phyloP scores from a whole-genome alignment of 257 asterid species.

The Prunella vulgaris region DNA sequence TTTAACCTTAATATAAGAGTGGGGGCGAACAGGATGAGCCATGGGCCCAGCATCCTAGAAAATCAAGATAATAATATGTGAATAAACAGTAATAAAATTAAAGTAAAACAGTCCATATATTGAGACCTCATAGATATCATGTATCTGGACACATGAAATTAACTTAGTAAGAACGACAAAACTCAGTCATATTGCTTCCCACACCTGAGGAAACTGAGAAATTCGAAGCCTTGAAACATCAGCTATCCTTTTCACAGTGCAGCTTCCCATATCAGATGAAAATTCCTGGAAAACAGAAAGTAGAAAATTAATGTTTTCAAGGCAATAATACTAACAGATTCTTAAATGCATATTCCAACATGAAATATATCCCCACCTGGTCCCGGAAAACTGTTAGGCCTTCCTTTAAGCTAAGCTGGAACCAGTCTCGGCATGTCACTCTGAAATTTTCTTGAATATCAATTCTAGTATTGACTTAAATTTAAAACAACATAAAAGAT shows the following conservation, averaged over 20 bases:
- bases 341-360: not conserved
- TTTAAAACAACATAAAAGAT: not conserved
- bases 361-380: slow-evolving; percentile 50
- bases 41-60: slow-evolving; percentile 85
- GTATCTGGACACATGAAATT: not conserved
- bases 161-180: not conserved
- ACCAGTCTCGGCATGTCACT: slow-evolving; percentile 99
- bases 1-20: slow-evolving; percentile 67
- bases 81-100: not conserved
- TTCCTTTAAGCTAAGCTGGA: slow-evolving; percentile 98
- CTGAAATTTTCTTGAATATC: slow-evolving; percentile 41
- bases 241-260: slow-evolving; percentile 71
- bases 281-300: slow-evolving; percentile 48
- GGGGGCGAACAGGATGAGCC: slow-evolving; percentile 94
- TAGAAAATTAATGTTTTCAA: not conserved
- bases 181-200: not conserved
- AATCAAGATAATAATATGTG: slow-evolving; percentile 12
- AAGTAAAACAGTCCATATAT: not conserved
- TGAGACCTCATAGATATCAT: not conserved
- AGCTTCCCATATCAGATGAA: slow-evolving; percentile 87
- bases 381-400: slow-evolving; percentile 98
- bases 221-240: slow-evolving; percentile 70
- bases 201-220: slow-evolving; percentile 79
- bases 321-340: not conserved
- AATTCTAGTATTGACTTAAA: slow-evolving; percentile 9